These are phyloP conservation scores for Paraphoma chrysanthemicola DNA, from an alignment of 2,329 filamentous ascomycete genomes.

Conservation along the genomic window DNA sequence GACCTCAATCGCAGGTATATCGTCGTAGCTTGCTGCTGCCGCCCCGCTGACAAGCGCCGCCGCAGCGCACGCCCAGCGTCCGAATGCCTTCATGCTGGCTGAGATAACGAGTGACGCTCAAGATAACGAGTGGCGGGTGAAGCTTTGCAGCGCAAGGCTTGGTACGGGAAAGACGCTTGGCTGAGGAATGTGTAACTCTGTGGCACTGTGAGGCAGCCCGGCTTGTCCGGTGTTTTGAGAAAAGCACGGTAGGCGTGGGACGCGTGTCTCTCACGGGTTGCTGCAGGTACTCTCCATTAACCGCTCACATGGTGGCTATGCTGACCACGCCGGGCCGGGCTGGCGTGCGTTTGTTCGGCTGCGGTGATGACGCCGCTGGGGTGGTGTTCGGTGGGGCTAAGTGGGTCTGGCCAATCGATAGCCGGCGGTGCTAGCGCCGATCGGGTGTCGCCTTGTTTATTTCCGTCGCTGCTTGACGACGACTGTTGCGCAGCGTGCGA, in stretches of 20 bases:
- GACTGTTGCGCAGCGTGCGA: not conserved
- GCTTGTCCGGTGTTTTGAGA: conserved; percentile 2
- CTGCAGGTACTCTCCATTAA: conserved; percentile 8
- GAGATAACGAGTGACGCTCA: conserved; percentile 8
- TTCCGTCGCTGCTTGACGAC: not conserved
- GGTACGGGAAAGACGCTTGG: conserved; percentile 17
- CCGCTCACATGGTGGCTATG: conserved; percentile 2
- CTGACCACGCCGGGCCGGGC: conserved; percentile 1
- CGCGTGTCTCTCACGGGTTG: conserved; percentile 6
- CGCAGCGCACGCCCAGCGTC: conserved; percentile 11
- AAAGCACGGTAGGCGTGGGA: not conserved
- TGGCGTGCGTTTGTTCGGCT: conserved; percentile 1
- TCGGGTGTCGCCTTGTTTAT: not conserved
- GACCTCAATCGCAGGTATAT: conserved; percentile 40
- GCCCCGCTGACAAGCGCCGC: conserved; percentile 22
- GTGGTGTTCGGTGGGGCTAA: not conserved
- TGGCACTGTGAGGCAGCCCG: not conserved
- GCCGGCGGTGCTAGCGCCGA: not conserved
- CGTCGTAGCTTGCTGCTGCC: conserved; percentile 38
- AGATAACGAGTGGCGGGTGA: conserved; percentile 11
- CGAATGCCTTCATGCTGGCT: conserved; percentile 13
- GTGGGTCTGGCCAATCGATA: not conserved
- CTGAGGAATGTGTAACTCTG: not conserved
- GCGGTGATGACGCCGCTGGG: not conserved
- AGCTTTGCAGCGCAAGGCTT: conserved; percentile 19